Conservation (phyloP, 23 red algal species). For the Gracilaria gracilis region DNA sequence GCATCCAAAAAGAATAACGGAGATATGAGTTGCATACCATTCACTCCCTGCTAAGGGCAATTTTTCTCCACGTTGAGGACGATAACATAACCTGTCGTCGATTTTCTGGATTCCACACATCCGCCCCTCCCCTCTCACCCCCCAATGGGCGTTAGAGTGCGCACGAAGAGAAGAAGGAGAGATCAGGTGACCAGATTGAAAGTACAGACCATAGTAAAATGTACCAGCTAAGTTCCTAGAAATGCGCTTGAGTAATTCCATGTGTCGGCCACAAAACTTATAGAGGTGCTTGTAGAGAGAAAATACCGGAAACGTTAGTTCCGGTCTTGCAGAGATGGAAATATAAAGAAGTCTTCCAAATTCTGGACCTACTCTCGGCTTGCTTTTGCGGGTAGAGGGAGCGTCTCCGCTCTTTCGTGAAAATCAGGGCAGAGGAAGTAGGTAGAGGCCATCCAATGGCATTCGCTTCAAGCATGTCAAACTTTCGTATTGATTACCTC, state of each 20-base stretch:
- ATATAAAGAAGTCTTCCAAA: no score
- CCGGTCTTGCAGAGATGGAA: no score
- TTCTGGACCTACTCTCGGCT: no score
- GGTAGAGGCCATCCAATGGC: no score
- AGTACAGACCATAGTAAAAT: constrained; percentile 2
- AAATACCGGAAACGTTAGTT: not conserved
- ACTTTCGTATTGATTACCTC: not conserved
- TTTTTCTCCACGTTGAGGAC: no score
- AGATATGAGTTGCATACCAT: no score
- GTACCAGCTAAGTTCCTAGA: not conserved
- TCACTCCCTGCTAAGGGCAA: no score
- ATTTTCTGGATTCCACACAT: constrained; percentile 12
- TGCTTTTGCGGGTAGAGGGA: no score
- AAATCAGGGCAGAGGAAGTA: not conserved
- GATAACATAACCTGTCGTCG: constrained; percentile 26
- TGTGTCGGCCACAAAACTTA: not conserved
- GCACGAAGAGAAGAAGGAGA: not conserved
- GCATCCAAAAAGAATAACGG: no score
- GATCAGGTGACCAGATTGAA: not conserved
- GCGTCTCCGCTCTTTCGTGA: not conserved
- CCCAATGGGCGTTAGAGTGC: constrained; percentile 8
- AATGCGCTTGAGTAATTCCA: not conserved
- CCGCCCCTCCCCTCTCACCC: no score
- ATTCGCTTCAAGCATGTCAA: not conserved
- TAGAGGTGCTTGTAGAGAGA: not conserved